Evolutionary conservation across 83 land plant genomes (phyloP).

Genomic region (Picea engelmannii): DNA sequence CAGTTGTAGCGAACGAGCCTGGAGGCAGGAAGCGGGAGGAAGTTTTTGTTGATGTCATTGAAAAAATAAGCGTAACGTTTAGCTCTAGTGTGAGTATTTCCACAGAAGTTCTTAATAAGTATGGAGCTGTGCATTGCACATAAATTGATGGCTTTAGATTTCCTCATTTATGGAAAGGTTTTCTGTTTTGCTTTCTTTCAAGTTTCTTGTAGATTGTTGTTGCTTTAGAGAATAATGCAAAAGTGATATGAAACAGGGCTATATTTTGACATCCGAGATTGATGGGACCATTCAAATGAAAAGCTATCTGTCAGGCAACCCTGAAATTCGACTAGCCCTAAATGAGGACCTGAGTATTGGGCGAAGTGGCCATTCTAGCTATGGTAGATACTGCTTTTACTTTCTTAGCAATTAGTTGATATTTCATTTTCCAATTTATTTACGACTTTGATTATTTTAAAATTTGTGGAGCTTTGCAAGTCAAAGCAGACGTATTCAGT

Average conservation of each 20-base stretch:
- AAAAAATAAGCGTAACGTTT: constrained; percentile 95
- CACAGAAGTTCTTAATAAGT: background rate
- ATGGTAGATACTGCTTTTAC: constrained; percentile 44
- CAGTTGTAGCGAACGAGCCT: constrained; percentile 94
- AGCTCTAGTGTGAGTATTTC: constrained; percentile 89
- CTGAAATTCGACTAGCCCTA: constrained; percentile 90
- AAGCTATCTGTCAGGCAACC: constrained; percentile 95
- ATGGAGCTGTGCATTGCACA: constrained; percentile 4
- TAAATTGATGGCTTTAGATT: background rate
- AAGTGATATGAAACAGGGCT: constrained; percentile 62
- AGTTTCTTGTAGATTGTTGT: background rate
- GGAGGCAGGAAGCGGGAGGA: constrained; percentile 94
- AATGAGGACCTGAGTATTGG: constrained; percentile 95
- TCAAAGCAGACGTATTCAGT: background rate
- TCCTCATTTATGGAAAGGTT: background rate
- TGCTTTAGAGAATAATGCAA: background rate
- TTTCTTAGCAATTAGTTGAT: background rate
- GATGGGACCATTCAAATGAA: constrained; percentile 99
- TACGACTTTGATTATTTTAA: background rate
- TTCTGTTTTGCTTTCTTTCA: background rate
- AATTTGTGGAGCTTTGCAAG: background rate
- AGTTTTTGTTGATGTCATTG: constrained; percentile 96
- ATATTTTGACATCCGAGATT: constrained; percentile 94
- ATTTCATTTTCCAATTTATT: background rate
- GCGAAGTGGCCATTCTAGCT: constrained; percentile 52